Conservation (phyloP, 805 yeast genomes). For the Candida patagonica region DNA sequence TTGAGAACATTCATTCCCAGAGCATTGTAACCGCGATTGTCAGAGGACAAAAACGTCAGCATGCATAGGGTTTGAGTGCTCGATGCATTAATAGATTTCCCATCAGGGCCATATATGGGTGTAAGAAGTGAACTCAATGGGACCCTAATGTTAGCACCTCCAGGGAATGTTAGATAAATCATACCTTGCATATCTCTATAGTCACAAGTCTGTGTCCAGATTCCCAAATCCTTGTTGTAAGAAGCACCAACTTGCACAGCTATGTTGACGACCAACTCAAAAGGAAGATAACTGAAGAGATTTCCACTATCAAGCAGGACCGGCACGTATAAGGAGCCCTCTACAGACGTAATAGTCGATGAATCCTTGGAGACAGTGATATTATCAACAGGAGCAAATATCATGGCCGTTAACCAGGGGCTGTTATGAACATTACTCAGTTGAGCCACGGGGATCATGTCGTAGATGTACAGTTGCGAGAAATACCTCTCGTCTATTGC, state of each 20-base stretch:
- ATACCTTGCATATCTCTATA: constrained; percentile 14
- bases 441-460: constrained; percentile 8
- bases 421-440: background rate
- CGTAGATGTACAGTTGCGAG: constrained; percentile 15
- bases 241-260: constrained; percentile 20
- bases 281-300: constrained; percentile 18
- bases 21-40: constrained; percentile 13
- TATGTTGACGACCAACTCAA: constrained; percentile 14
- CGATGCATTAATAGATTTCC: constrained; percentile 10
- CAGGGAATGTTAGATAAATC: constrained; percentile 13
- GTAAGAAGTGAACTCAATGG: constrained; percentile 15
- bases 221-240: constrained; percentile 10
- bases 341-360: constrained; percentile 1
- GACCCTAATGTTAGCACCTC: constrained; percentile 12
- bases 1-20: constrained; percentile 16
- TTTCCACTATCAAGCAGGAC: constrained; percentile 17
- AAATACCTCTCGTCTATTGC: constrained; percentile 16
- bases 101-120: constrained; percentile 12
- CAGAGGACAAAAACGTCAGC: constrained; percentile 14
- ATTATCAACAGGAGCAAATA: constrained; percentile 11
- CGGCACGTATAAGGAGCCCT: constrained; percentile 7
- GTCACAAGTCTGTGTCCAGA: constrained; percentile 20
- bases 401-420: background rate
- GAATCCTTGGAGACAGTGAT: constrained; percentile 8
- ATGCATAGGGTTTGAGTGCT: constrained; percentile 17